Evolutionary conservation across 768 basidiomycete species (phyloP), one percentile per base, ranked within the genome.

Genomic region (Lactarius indigo): DNA sequence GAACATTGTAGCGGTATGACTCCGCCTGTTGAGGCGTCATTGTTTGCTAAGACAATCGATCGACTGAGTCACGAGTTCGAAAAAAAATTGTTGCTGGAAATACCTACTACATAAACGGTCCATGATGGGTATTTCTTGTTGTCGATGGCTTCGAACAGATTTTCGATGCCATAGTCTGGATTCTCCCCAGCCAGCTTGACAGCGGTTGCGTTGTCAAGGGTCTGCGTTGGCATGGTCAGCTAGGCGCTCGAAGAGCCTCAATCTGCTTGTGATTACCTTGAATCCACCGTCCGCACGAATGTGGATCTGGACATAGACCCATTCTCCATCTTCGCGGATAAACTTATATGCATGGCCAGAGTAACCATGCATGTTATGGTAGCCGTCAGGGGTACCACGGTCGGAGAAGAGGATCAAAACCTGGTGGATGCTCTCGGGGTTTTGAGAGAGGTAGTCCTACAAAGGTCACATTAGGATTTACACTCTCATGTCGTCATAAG

Each of bases 1-100:
- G 85, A 64, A 96, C 82, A 78, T 94, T 96, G 85, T 92, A 91
- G 57, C 89, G 87, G 85, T 91, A 93, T 44, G 84, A 83, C 81
- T 96, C 91, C 17, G 95, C 96, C 81, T 98, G 90, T 74, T 91
- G 84, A 1, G 89, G 82, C 0, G 94, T 94, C 94, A 97, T 96
- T 18, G 88, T 93, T 90, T 98, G 96, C 81, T 90, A 66, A 26
- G 64, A 72, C 52, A 61, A 63, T 30, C 65, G 68, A 69, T 66
- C 59, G 30, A 69, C 66, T 61, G 28, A 68, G 26, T 33, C 7
- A 31, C 41, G 2, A 30, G 20, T 26, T 7, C 28, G 41, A 20
- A 17, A 35, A 33, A 17, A 13, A 15, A 41, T 26, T 26, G 18
- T n/a, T 31, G 33, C 3, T 7, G 3, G 35, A 33, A 20, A 39